These are phyloP conservation scores for Phaeosphaeriaceae sp. DNA, from an alignment of 2,329 filamentous ascomycete genomes.

Conservation along the genomic window DNA sequence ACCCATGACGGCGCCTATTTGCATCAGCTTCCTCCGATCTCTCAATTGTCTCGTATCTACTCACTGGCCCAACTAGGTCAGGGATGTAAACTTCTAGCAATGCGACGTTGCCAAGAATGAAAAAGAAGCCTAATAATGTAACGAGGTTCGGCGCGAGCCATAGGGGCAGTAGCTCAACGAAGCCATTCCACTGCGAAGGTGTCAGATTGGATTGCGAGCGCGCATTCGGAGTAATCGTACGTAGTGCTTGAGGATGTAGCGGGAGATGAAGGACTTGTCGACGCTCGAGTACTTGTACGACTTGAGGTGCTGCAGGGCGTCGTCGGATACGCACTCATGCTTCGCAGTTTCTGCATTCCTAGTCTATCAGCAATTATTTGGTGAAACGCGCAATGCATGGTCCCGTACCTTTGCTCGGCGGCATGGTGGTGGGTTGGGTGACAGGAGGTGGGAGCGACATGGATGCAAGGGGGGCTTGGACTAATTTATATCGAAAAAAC, in stretches of 20 bases:
- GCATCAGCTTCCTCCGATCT: constrained; percentile 16
- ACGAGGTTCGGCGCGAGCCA: constrained; percentile 99
- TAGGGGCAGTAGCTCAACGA: constrained; percentile 88
- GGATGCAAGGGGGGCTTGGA: constrained; percentile 25
- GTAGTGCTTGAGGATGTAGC: constrained; percentile 94
- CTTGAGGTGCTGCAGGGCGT: constrained; percentile 88
- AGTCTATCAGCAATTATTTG: constrained; percentile 15
- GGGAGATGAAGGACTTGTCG: constrained; percentile 91
- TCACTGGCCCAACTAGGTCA: constrained; percentile 86
- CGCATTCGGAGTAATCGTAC: constrained; percentile 63
- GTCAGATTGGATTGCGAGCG: constrained; percentile 29
- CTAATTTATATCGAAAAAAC: constrained; percentile 30
- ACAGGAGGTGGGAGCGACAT: constrained; percentile 48
- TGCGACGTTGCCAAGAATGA: constrained; percentile 84
- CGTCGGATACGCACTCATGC: constrained; percentile 80
- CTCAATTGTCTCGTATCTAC: constrained; percentile 39
- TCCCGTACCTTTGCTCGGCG: constrained; percentile 43
- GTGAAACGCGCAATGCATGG: constrained; percentile 1
- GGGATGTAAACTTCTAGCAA: constrained; percentile 82
- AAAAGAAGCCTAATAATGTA: constrained; percentile 91
- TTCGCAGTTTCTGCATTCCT: constrained; percentile 63
- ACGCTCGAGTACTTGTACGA: constrained; percentile 97
- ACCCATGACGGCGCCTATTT: constrained; percentile 82
- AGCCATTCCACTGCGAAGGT: constrained; percentile 84
- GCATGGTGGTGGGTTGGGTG: constrained; percentile 47